These are phyloP conservation scores for Starmerella sirachaensis DNA, from an alignment of 805 yeast genomes.

Conservation along the genomic window DNA sequence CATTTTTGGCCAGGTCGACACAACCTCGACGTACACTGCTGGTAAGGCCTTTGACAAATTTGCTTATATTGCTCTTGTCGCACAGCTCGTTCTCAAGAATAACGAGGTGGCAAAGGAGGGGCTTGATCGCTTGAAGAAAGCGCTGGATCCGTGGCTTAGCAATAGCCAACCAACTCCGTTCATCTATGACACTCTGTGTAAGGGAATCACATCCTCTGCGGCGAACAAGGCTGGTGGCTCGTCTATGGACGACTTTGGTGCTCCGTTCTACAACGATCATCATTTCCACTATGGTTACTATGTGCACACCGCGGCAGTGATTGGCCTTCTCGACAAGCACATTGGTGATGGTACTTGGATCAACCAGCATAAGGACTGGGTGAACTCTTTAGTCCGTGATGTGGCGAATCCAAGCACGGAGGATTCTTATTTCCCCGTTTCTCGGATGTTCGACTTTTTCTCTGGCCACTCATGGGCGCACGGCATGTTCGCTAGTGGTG, in stretches of 20 bases:
- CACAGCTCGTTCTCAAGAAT: slow-evolving; percentile 54
- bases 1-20: slow-evolving; percentile 43
- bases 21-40: slow-evolving; percentile 80
- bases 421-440: slow-evolving; percentile 52
- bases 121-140: slow-evolving; percentile 48
- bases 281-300: slow-evolving; percentile 82
- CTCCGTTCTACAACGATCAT: slow-evolving; percentile 71
- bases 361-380: slow-evolving; percentile 39
- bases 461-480: slow-evolving; percentile 73
- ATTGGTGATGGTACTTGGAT: slow-evolving; percentile 43
- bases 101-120: slow-evolving; percentile 38
- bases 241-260: slow-evolving; percentile 55
- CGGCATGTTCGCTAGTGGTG: slow-evolving; percentile 51
- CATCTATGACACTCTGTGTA: slow-evolving; percentile 61
- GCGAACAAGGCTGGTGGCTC: slow-evolving; percentile 42
- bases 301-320: slow-evolving; percentile 70
- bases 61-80: slow-evolving; percentile 70
- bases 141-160: slow-evolving; percentile 53
- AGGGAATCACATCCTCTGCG: slow-evolving; percentile 29
- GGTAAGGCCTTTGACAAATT: slow-evolving; percentile 85
- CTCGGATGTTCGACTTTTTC: slow-evolving; percentile 59
- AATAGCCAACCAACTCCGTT: slow-evolving; percentile 66
- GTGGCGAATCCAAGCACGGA: slow-evolving; percentile 50
- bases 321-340: slow-evolving; percentile 48
- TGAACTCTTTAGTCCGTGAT: slow-evolving; percentile 52